Evolutionary conservation across 106 monocot species (phyloP), one percentile per base, ranked within the genome.

Genomic region (Narthecium ossifragum): DNA sequence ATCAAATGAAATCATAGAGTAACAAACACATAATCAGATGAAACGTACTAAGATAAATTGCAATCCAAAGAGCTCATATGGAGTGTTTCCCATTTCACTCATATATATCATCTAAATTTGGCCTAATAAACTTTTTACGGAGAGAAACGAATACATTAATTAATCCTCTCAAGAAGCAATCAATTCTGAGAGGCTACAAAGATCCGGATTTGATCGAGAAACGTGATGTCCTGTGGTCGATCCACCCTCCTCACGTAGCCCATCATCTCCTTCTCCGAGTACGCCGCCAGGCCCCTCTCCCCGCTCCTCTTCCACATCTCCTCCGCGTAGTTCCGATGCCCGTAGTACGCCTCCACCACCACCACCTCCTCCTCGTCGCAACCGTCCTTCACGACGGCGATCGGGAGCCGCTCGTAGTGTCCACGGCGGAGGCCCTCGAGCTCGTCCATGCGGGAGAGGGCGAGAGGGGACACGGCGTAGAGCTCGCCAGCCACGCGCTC

Each of bases 161-260:
- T n/a, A n/a, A n/a, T n/a, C n/a, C n/a, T n/a, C n/a, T n/a, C n/a
- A n/a, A n/a, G n/a, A n/a, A n/a, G n/a, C n/a, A n/a, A n/a, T 48
- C 30, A 53, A 27, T 53, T 27, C 4, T 53, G 59, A 0, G 77
- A 62, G 34, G 70, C 34, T 38, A 83, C 66, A 59, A 86, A 86
- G 31, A 71, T 50, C 25, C 72, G 67, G 45, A 94, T 86, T 65
- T 94, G 83, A 14, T 94, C 85, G 13, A 94, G 85, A 40, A 94
- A 94, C 13, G 89, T 80, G 67, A 68, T 43, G 31, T 67, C 73
- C 73, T 78, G 65, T 45, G 88, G 83, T 5, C 92, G 45, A 52
- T 92, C 92, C 61, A 57, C 73, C 6, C 88, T 64, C 77, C 66
- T 86, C 29, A 92, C 87, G 62, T 88, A 92, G 0, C 81, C 88